Evolutionary conservation across 2,329 filamentous ascomycete species (phyloP), one percentile per base, ranked within the genome.

Genomic region (Dothistroma septosporum): DNA sequence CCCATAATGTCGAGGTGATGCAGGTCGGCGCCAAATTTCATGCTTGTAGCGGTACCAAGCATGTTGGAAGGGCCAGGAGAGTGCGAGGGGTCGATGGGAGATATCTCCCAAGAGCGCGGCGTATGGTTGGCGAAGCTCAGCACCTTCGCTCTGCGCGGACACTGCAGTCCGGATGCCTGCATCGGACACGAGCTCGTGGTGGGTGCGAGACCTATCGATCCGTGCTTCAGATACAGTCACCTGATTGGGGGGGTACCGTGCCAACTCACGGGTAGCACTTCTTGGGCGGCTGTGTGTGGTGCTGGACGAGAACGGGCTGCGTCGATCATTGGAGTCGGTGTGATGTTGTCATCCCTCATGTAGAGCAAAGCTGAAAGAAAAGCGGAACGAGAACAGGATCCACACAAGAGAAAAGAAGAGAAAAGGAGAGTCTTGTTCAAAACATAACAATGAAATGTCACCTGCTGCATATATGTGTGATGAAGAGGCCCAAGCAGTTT

Each of bases 61-160:
- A 69, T 71, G 46, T 67, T 69, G 66, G 62, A 55, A 35, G 57
- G 59, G 55, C 19, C 32, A 53, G 66, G 62, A 68, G 67, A 62
- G 64, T 69, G 69, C 35, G 68, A 69, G 66, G 66, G 66, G 67
- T 52, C 22, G 48, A 37, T 41, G 55, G 62, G 54, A 60, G 65
- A 68, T 66, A 72, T 66, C 62, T 72, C 69, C 63, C 68, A 69
- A 22, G 58, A 56, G 56, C 70, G 69, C 37, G 72, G 74, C 53
- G 71, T 75, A 63, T 75, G 72, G 62, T 75, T 72, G 66, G 68
- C 61, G 64, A 75, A 74, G 59, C 61, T 57, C 55, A 63, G 68
- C 54, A 64, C 41, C 7, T 46, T 58, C 61, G 66, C 64, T 54
- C 63, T 64, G 57, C 69, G 70, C 61, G 66, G 68, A 61, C 61